Percentiles rank a stretch among this genome's conserved stretches.
Evolutionary conservation across 306 rosid genomes (phyloP).

Genomic region (Medicago truncatula): DNA sequence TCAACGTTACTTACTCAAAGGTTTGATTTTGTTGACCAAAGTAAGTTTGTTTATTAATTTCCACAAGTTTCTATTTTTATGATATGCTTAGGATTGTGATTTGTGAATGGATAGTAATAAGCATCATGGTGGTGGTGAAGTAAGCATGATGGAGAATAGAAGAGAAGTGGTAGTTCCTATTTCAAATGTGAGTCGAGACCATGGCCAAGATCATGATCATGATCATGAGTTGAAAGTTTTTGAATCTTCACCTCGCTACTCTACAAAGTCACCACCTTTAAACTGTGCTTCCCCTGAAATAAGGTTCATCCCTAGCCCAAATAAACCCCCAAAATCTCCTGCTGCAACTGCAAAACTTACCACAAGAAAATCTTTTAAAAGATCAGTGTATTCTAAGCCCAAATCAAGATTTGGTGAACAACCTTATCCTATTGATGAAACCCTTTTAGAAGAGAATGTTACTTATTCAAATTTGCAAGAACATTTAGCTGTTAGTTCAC

Average conservation of each 20-base stretch:
- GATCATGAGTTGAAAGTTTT: slow-evolving; percentile 35
- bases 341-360: background rate
- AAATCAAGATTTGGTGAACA: slow-evolving; percentile 90
- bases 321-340: background rate
- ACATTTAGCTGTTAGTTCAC: slow-evolving; percentile 54
- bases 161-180: slow-evolving; percentile 59
- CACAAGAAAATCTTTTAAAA: slow-evolving; percentile 50
- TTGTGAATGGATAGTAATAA: slow-evolving; percentile 47
- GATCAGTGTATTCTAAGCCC: slow-evolving; percentile 73
- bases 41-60: background rate
- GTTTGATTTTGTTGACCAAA: slow-evolving; percentile 11
- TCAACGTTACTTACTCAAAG: background rate
- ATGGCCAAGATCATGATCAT: slow-evolving; percentile 24
- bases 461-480: slow-evolving; percentile 43
- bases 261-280: slow-evolving; percentile 44
- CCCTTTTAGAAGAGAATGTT: slow-evolving; percentile 54
- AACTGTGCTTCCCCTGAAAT: slow-evolving; percentile 9
- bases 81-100: slow-evolving; percentile 37
- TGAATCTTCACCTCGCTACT: slow-evolving; percentile 13
- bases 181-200: slow-evolving; percentile 45
- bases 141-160: slow-evolving; percentile 65
- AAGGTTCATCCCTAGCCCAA: slow-evolving; percentile 5
- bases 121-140: slow-evolving; percentile 47
- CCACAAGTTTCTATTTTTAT: slow-evolving; percentile 3
- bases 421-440: slow-evolving; percentile 47